A percentile compares a stretch with the other conserved stretches of the same genome.
These are phyloP conservation scores for Clarireedia homoeocarpa DNA, from an alignment of 2,329 filamentous ascomycete genomes.

Conservation along the genomic window DNA sequence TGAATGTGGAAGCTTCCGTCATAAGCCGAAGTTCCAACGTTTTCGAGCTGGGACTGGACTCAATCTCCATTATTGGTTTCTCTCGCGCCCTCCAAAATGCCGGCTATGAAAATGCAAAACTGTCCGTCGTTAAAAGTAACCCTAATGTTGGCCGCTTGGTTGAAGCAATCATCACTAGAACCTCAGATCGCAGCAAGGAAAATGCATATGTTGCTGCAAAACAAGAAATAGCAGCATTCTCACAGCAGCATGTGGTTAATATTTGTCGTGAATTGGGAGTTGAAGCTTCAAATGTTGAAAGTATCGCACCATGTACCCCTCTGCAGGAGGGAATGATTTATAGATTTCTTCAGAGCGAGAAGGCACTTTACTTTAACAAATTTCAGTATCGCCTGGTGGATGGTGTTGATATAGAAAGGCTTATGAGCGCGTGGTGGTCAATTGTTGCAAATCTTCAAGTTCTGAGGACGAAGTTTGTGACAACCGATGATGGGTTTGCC, in stretches of 20 bases:
- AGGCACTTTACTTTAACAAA: slow-evolving; percentile 65
- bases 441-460: slow-evolving; percentile 50
- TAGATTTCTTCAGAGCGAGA: slow-evolving; percentile 49
- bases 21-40: slow-evolving; percentile 54
- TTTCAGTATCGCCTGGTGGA: slow-evolving; percentile 54
- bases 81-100: slow-evolving; percentile 53
- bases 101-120: slow-evolving; percentile 53
- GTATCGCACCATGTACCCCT: slow-evolving; percentile 74
- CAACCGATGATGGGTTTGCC: slow-evolving; percentile 66
- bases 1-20: slow-evolving; percentile 31
- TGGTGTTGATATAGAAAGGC: slow-evolving; percentile 35
- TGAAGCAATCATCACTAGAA: slow-evolving; percentile 18
- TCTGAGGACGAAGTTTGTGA: slow-evolving; percentile 64
- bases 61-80: slow-evolving; percentile 71
- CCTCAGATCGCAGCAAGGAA: slow-evolving; percentile 9
- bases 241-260: slow-evolving; percentile 25
- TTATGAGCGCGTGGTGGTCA: slow-evolving; percentile 51
- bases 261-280: slow-evolving; percentile 43
- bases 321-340: slow-evolving; percentile 83
- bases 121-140: slow-evolving; percentile 61
- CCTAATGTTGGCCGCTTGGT: slow-evolving; percentile 41
- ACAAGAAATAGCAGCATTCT: slow-evolving; percentile 34
- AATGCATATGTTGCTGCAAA: slow-evolving; percentile 29
- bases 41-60: slow-evolving; percentile 83
- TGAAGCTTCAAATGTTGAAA: slow-evolving; percentile 51